Percentiles rank a stretch among this genome's conserved stretches.
Conservation (phyloP, 352 stramenopile species). For the Globisporangium irregulare region DNA sequence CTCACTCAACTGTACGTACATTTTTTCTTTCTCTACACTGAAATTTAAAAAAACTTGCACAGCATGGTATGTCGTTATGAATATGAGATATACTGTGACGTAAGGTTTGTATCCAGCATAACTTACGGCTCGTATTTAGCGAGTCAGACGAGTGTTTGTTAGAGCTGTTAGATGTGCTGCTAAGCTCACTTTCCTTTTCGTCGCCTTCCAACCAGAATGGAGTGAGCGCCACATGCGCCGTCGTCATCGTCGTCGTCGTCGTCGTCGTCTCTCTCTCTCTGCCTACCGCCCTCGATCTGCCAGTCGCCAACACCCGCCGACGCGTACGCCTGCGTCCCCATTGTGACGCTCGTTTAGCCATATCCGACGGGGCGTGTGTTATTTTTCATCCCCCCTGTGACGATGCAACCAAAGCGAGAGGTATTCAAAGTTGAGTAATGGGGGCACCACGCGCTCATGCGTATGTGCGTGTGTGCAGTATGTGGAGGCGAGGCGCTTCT, state of each 20-base stretch:
- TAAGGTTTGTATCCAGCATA: no score
- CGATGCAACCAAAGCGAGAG: constrained; percentile 23
- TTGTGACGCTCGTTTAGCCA: constrained; percentile 29
- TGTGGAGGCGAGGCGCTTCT: no score
- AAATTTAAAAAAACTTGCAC: no score
- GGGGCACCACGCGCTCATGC: constrained; percentile 3
- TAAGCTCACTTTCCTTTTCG: constrained; percentile 5
- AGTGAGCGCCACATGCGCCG: neutral
- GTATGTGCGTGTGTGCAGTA: no score
- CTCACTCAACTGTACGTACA: no score
- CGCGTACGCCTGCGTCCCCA: constrained; percentile 4
- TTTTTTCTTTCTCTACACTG: no score
- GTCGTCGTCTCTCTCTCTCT: neutral
- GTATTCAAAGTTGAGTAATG: constrained; percentile 17
- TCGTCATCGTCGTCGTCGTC: neutral
- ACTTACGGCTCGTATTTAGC: no score
- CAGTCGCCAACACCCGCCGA: neutral
- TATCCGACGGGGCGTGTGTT: constrained; percentile 21
- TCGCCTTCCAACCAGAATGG: constrained; percentile 3
- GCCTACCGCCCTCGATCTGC: neutral
- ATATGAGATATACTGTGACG: no score
- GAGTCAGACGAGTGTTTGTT: no score
- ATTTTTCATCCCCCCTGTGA: constrained; percentile 15
- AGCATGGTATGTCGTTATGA: no score
- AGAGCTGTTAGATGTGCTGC: no score